Percentiles rank a stretch among this genome's conserved stretches.
These are phyloP conservation scores for Asterophora lycoperdoides DNA, from an alignment of 768 basidiomycete genomes.

Conservation along the genomic window DNA sequence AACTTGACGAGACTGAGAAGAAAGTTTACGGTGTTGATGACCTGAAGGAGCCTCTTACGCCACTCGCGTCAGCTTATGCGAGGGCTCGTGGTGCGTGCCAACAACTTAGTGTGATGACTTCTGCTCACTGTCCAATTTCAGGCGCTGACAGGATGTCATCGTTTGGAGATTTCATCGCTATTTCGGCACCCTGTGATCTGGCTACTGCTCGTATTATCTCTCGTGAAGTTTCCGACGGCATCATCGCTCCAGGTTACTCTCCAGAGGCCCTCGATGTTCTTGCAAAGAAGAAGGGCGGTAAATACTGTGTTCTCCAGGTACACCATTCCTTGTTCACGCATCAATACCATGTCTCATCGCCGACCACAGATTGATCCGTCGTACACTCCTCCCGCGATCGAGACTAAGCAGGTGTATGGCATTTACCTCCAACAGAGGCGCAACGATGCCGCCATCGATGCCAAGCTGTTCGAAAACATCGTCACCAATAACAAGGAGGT, in stretches of 20 bases:
- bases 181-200: constrained; percentile 89
- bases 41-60: constrained; percentile 83
- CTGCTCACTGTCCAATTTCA: constrained; percentile 24
- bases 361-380: constrained; percentile 74
- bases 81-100: constrained; percentile 75
- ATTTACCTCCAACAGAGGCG: constrained; percentile 84
- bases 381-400: constrained; percentile 73
- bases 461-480: constrained; percentile 76
- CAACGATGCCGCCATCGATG: constrained; percentile 86
- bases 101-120: not conserved
- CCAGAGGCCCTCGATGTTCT: constrained; percentile 86
- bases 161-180: constrained; percentile 97
- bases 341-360: not conserved
- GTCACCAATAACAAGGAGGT: constrained; percentile 89
- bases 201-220: constrained; percentile 96
- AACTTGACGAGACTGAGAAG: constrained; percentile 79
- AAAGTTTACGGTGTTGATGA: constrained; percentile 97
- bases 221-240: constrained; percentile 97
- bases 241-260: constrained; percentile 93
- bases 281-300: constrained; percentile 95
- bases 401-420: constrained; percentile 96
- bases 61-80: constrained; percentile 90
- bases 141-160: constrained; percentile 99
- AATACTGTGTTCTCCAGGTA: constrained; percentile 96
- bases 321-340: not conserved